These are phyloP conservation scores for Phytophthora pisi DNA, from an alignment of 352 stramenopile genomes.

Conservation along the genomic window DNA sequence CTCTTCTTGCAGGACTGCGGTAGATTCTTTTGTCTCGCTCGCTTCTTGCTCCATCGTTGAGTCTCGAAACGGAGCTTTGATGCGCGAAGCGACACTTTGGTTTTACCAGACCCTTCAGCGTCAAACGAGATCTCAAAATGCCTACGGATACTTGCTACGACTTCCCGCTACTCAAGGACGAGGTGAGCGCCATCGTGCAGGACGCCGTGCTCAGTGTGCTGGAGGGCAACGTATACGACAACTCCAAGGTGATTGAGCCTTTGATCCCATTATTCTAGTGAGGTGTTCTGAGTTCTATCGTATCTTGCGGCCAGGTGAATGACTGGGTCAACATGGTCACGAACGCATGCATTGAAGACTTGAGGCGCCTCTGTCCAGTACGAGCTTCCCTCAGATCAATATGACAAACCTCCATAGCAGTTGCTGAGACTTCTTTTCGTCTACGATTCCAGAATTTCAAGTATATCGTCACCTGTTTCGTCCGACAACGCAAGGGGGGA, in stretches of 20 bases:
- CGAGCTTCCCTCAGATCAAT: background rate
- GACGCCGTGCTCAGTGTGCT: slow-evolving; percentile 73
- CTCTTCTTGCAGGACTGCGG: background rate
- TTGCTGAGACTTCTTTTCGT: slow-evolving; percentile 1
- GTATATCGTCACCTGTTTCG: slow-evolving; percentile 77
- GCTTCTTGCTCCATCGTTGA: slow-evolving; percentile 16
- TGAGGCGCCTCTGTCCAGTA: slow-evolving; percentile 68
- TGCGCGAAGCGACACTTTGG: slow-evolving; percentile 24
- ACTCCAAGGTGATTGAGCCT: slow-evolving; percentile 56
- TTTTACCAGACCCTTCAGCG: slow-evolving; percentile 8
- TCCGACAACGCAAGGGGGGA: slow-evolving; percentile 69
- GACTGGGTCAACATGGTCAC: slow-evolving; percentile 78
- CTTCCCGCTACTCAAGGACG: slow-evolving; percentile 76
- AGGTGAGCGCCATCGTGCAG: slow-evolving; percentile 76
- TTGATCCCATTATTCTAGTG: background rate
- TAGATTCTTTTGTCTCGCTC: slow-evolving; percentile 2
- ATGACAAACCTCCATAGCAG: background rate
- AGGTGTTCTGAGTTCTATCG: background rate
- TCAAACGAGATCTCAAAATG: slow-evolving; percentile 25
- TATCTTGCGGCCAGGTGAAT: slow-evolving; percentile 43
- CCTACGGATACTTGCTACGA: slow-evolving; percentile 58
- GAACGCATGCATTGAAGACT: slow-evolving; percentile 67
- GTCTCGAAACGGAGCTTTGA: background rate
- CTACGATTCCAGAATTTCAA: slow-evolving; percentile 73
- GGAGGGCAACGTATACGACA: slow-evolving; percentile 81